Evolutionary conservation across 495 filamentous ascomycete species (phyloP).

Genomic region (Annulohypoxylon nitens): DNA sequence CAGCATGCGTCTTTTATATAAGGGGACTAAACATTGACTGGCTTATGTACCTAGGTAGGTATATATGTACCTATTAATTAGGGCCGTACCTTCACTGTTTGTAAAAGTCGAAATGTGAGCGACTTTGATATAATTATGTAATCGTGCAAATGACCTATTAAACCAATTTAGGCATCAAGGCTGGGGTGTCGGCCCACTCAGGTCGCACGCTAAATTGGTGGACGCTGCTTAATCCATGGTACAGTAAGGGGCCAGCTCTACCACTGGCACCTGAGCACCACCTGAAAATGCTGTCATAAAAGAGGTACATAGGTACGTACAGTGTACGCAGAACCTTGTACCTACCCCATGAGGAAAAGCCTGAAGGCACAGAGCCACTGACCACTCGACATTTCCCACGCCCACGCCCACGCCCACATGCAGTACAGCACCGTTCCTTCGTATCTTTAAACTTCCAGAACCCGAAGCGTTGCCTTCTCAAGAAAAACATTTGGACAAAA

Average conservation of each 20-base stretch:
- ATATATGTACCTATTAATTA: too few relatives aligned
- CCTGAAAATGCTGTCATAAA: slow-evolving; percentile 7
- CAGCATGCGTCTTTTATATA: background rate
- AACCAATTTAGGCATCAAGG: slow-evolving; percentile 19
- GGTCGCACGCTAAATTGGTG: slow-evolving; percentile 16
- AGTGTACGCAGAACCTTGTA: background rate
- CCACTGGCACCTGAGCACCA: too few relatives aligned
- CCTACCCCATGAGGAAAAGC: background rate
- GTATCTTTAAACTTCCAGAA: slow-evolving; percentile 23
- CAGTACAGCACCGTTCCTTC: background rate
- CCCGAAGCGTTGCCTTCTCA: background rate
- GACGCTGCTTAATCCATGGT: slow-evolving; percentile 10
- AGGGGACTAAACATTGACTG: background rate
- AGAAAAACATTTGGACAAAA: slow-evolving; percentile 18
- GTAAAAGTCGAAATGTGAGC: background rate
- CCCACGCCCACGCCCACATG: background rate
- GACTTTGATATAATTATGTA: slow-evolving; percentile 15
- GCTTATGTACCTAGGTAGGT: too few relatives aligned
- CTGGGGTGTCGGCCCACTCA: slow-evolving; percentile 4
- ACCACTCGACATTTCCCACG: slow-evolving; percentile 14
- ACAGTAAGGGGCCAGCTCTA: slow-evolving; percentile 4
- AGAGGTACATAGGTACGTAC: background rate
- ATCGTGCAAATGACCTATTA: slow-evolving; percentile 9
- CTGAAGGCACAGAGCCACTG: slow-evolving; percentile 9
- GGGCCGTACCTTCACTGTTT: background rate